Evolutionary conservation across 768 basidiomycete genomes (phyloP).

Genomic region (Agrocybe praecox): DNA sequence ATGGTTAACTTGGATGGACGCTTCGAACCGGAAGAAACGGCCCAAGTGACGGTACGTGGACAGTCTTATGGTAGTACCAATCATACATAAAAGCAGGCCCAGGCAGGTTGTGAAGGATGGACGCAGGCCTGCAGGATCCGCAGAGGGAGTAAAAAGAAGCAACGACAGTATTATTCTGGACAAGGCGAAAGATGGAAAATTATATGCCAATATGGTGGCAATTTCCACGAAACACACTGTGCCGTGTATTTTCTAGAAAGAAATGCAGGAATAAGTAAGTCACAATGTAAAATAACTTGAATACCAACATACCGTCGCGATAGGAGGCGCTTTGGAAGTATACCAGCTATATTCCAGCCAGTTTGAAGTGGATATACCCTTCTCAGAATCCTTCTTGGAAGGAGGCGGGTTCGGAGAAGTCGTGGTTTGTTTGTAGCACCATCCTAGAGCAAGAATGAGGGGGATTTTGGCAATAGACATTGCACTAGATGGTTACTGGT

Average conservation of each 20-base stretch:
- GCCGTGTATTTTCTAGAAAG: not conserved
- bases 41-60: constrained; percentile 16
- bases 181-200: not conserved
- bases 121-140: constrained; percentile 4
- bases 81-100: constrained; percentile 9
- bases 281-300: no score
- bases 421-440: not conserved
- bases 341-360: not conserved
- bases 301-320: not conserved
- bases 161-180: not conserved
- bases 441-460: not conserved
- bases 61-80: constrained; percentile 9
- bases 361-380: not conserved
- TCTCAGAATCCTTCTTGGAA: not conserved
- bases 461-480: constrained; percentile 4
- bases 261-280: not conserved
- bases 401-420: constrained; percentile 1
- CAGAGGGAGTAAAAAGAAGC: not conserved
- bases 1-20: constrained; percentile 41
- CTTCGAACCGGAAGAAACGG: constrained; percentile 20
- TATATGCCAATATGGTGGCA: not conserved
- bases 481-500: not conserved
- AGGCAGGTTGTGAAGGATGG: not conserved
- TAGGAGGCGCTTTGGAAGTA: not conserved
- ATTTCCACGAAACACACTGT: not conserved